Percentiles rank a stretch among this genome's conserved stretches.
Conservation (phyloP, 2,329 filamentous ascomycete genomes). For the Fusarium longipes region DNA sequence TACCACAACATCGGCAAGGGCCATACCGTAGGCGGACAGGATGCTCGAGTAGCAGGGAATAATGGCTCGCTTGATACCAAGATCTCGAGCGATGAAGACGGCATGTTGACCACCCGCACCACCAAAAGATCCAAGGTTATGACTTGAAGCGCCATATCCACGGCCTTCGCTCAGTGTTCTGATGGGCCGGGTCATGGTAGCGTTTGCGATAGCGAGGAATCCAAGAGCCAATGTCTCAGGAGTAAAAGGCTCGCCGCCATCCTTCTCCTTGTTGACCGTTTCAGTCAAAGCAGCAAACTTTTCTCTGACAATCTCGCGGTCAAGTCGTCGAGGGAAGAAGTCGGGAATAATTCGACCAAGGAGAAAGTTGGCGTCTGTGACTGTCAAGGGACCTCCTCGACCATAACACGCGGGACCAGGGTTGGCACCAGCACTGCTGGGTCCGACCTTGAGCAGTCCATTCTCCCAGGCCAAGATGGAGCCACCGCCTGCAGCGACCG, state of each 20-base stretch:
- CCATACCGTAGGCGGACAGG: slow-evolving; percentile 60
- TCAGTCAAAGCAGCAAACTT: slow-evolving; percentile 57
- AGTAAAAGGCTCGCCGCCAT: slow-evolving; percentile 31
- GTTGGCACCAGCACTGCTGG: slow-evolving; percentile 77
- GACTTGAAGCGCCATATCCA: slow-evolving; percentile 42
- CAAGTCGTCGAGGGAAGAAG: slow-evolving; percentile 68
- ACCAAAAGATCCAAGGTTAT: slow-evolving; percentile 48
- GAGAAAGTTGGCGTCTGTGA: slow-evolving; percentile 78
- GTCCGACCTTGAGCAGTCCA: slow-evolving; percentile 77
- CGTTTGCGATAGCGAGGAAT: slow-evolving; percentile 79
- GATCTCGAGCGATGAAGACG: slow-evolving; percentile 55
- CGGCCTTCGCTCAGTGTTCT: slow-evolving; percentile 47
- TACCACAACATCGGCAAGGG: slow-evolving; percentile 58
- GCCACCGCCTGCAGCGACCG: slow-evolving; percentile 67
- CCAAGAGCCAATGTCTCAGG: slow-evolving; percentile 66
- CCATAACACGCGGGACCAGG: slow-evolving; percentile 79
- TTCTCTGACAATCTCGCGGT: slow-evolving; percentile 52
- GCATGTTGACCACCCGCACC: slow-evolving; percentile 59
- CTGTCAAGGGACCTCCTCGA: slow-evolving; percentile 75
- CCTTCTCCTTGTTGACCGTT: slow-evolving; percentile 41
- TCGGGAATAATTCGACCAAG: slow-evolving; percentile 69
- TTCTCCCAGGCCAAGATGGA: slow-evolving; percentile 73
- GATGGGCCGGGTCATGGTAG: slow-evolving; percentile 80
- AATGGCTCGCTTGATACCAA: slow-evolving; percentile 57
- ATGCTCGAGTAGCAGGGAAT: slow-evolving; percentile 60